Percentiles rank a stretch among this genome's conserved stretches.
Evolutionary conservation across 306 rosid genomes (phyloP).

Genomic region (Quercus rubra): DNA sequence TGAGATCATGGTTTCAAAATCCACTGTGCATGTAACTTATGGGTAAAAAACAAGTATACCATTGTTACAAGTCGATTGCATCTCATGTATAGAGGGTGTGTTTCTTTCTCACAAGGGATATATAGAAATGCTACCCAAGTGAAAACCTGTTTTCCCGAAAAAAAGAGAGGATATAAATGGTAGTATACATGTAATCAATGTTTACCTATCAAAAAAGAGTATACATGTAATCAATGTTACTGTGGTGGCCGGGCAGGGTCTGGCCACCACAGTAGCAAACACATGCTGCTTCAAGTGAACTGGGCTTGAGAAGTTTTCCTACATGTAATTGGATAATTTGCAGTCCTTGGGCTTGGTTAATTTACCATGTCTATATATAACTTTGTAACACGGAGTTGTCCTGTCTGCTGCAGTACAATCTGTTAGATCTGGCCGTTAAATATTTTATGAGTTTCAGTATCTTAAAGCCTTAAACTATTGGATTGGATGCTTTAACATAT

Average conservation of each 20-base stretch:
- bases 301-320: not conserved
- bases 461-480: too few relatives aligned
- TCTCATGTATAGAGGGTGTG: not conserved
- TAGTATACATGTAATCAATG: not conserved
- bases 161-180: not conserved
- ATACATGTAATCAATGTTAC: not conserved
- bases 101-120: not conserved
- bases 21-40: not conserved
- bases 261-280: too few relatives aligned
- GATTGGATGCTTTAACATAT: too few relatives aligned
- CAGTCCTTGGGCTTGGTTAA: not conserved
- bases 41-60: not conserved
- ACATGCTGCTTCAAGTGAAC: not conserved
- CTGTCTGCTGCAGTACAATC: not conserved
- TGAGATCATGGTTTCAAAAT: not conserved
- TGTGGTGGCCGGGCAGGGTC: too few relatives aligned
- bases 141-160: not conserved
- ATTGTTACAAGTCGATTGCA: not conserved
- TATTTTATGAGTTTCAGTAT: too few relatives aligned
- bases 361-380: not conserved
- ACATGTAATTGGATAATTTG: not conserved
- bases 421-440: not conserved
- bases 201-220: too few relatives aligned
- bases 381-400: not conserved
- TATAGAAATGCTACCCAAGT: not conserved